Conservation (phyloP, 2,329 filamentous ascomycete genomes). For the Simplicillium sp. region DNA sequence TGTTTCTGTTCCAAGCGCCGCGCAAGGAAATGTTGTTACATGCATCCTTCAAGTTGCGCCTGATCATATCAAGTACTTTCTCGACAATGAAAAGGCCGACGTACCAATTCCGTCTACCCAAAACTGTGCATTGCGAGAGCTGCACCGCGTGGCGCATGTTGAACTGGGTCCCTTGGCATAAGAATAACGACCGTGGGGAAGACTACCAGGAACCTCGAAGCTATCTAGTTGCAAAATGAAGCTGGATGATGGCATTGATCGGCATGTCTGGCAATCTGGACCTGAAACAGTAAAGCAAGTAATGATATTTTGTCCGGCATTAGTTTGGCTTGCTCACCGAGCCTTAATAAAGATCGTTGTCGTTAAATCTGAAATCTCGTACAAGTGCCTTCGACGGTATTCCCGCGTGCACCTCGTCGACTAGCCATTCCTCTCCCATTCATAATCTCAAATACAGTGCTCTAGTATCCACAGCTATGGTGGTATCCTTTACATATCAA, state of each 20-base stretch:
- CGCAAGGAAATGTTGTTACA: not conserved
- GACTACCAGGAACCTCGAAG: not conserved
- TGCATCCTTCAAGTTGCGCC: conserved; percentile 1
- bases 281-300: conserved; percentile 1
- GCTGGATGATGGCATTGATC: conserved; percentile 1
- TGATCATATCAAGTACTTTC: conserved; percentile 1
- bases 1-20: not conserved
- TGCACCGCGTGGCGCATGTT: conserved; percentile 1
- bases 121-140: conserved; percentile 3
- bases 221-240: conserved; percentile 1
- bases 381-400: too few relatives aligned
- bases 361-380: too few relatives aligned
- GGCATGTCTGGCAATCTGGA: conserved; percentile 1
- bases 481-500: too few relatives aligned
- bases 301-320: not conserved
- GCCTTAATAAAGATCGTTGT: too few relatives aligned
- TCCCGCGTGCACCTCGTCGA: too few relatives aligned
- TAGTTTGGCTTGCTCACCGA: too few relatives aligned
- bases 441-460: too few relatives aligned
- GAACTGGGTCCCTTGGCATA: conserved; percentile 1
- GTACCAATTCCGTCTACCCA: not conserved
- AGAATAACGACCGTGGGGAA: not conserved
- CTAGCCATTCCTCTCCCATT: too few relatives aligned
- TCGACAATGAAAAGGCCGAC: not conserved
- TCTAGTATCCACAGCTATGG: too few relatives aligned